Evolutionary conservation across 768 basidiomycete genomes (phyloP), one percentile per base, ranked within the genome.

Genomic region (Lactarius evosmus): DNA sequence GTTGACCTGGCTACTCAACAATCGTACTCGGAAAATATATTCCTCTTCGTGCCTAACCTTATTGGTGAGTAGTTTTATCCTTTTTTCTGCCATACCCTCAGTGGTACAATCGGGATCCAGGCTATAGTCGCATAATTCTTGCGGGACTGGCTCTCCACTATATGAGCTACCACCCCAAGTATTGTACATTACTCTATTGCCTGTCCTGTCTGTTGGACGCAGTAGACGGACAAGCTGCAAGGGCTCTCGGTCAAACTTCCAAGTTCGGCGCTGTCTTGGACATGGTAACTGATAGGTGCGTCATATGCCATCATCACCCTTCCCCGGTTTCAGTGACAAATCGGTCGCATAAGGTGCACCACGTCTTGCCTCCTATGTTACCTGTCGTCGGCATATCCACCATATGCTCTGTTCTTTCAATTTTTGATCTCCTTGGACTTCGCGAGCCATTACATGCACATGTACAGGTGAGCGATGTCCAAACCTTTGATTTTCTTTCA

Each of bases 401-500:
- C 76, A n/a, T 92, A 80, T 66, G 91, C 95, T 3, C 78, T 96
- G 36, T 70, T 87, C 56, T 98, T 99, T 80, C 94, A 97, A 76
- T 89, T 92, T 78, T 85, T 99, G 66, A 99, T 99, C 76, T 86
- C 95, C 0, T 85, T 99, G 62, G 97, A 99, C 75, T 99, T 99
- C 74, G 89, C 91, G 70, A 96, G 93, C 69, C 97, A 98, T 76
- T 98, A 98, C 77, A 98, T 98, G 86, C 97, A 98, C 75, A 99
- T 98, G 97, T 97, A 98, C 75, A 97, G 96, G 96, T 95, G 70
- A 58, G 82, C 40, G 5, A 3, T 30, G 12, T 25, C 16, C 60
- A 55, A 46, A 59, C 17, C 52, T 16, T 49, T 16, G 49, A 19
- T 41, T 29, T 7, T 25, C 30, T 33, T 12, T 40, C 30, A 14